phyloP scores from a whole-genome alignment of 1,139 yeast genomes.

The Yamadazyma friedrichii region DNA sequence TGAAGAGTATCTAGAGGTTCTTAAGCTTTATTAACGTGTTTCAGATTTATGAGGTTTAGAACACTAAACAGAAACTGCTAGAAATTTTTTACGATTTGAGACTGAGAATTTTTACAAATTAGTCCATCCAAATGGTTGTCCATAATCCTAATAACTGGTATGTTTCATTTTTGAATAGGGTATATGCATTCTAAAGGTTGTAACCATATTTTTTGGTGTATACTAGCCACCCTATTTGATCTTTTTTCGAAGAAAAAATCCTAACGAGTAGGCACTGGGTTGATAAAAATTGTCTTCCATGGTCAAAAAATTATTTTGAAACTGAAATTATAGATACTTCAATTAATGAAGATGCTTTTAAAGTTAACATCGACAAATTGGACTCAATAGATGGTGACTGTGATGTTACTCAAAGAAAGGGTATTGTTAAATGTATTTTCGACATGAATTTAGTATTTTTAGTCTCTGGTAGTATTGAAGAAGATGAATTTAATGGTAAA shows the following conservation, averaged over 20 bases:
- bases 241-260: slow-evolving; percentile 1
- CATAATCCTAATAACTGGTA: slow-evolving; percentile 84
- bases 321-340: slow-evolving; percentile 39
- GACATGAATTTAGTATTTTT: slow-evolving; percentile 57
- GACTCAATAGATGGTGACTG: slow-evolving; percentile 66
- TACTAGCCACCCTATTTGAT: not conserved
- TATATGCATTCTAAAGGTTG: not conserved
- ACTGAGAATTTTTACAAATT: not conserved
- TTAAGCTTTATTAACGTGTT: not conserved
- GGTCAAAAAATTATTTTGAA: slow-evolving; percentile 64
- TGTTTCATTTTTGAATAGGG: slow-evolving; percentile 20
- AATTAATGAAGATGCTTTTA: slow-evolving; percentile 32
- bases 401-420: slow-evolving; percentile 79
- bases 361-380: slow-evolving; percentile 36
- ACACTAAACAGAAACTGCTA: slow-evolving; percentile 8
- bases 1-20: not conserved
- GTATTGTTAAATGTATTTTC: slow-evolving; percentile 71
- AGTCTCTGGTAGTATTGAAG: slow-evolving; percentile 32
- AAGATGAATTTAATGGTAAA: slow-evolving; percentile 32
- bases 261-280: slow-evolving; percentile 72
- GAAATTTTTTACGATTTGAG: slow-evolving; percentile 8
- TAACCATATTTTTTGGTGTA: not conserved
- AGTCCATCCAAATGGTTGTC: slow-evolving; percentile 52
- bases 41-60: not conserved
- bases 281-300: slow-evolving; percentile 73